A percentile compares a stretch with the other conserved stretches of the same genome.
Conservation (phyloP, 352 stramenopile species). For the Phytophthora quininea region DNA sequence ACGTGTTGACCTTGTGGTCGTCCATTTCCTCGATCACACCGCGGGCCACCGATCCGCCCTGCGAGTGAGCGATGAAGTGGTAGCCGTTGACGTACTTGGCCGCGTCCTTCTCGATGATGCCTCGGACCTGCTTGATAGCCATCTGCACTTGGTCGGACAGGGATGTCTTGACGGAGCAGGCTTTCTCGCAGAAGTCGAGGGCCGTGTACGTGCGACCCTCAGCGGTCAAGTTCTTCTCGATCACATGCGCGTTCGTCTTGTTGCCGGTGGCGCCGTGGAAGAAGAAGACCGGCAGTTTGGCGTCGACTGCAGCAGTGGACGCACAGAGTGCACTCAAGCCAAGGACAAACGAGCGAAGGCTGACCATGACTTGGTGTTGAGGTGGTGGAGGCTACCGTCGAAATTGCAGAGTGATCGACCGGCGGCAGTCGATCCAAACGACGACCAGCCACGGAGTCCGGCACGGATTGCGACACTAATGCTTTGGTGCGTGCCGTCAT, state of each 20-base stretch:
- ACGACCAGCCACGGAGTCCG: too few relatives aligned
- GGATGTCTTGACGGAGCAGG: constrained; percentile 27
- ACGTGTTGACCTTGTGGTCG: constrained; percentile 43
- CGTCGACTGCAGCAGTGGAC: not conserved
- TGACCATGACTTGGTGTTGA: not conserved
- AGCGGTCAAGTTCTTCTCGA: constrained; percentile 35
- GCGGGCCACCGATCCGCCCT: constrained; percentile 38
- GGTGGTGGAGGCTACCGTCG: not conserved
- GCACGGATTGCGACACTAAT: too few relatives aligned
- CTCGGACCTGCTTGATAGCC: constrained; percentile 39
- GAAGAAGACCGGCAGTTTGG: constrained; percentile 40
- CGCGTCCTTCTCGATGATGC: constrained; percentile 25
- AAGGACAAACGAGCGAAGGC: not conserved
- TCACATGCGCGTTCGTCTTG: constrained; percentile 14
- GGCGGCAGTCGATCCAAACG: too few relatives aligned
- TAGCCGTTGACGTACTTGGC: constrained; percentile 37
- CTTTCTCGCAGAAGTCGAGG: constrained; percentile 39
- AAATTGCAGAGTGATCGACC: too few relatives aligned
- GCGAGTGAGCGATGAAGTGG: constrained; percentile 45
- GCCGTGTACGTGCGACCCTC: constrained; percentile 31
- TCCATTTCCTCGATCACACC: constrained; percentile 53
- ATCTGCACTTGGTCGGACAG: constrained; percentile 36
- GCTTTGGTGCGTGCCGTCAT: too few relatives aligned
- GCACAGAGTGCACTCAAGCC: not conserved
- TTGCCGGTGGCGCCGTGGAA: constrained; percentile 42